phyloP scores from a whole-genome alignment of 768 basidiomycete genomes.

The Pisolithus orientalis region DNA sequence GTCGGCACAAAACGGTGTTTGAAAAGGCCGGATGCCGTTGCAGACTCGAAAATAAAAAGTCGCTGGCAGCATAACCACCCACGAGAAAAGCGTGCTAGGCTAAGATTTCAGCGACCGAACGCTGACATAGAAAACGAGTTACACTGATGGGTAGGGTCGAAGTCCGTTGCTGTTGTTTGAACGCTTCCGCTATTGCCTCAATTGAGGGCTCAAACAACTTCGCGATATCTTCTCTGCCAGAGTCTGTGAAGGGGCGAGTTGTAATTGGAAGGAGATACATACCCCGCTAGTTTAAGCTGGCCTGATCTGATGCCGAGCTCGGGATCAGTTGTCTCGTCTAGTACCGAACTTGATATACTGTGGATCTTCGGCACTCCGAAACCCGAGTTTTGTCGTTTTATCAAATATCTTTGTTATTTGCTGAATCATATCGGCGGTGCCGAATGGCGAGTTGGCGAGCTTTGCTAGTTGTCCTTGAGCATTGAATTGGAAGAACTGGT shows the following conservation, averaged over 20 bases:
- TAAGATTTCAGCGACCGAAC: background rate
- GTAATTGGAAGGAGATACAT: background rate
- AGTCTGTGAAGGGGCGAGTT: background rate
- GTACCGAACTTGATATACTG: conserved; percentile 37
- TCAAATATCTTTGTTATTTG: conserved; percentile 32
- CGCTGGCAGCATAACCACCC: conserved; percentile 45
- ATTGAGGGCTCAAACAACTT: conserved; percentile 40
- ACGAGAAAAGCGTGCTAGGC: conserved; percentile 39
- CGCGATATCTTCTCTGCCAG: conserved; percentile 28
- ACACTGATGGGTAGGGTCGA: conserved; percentile 21
- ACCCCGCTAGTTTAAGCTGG: conserved; percentile 33
- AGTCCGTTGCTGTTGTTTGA: conserved; percentile 23
- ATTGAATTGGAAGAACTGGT: background rate
- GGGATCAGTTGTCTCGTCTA: conserved; percentile 26
- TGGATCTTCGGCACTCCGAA: conserved; percentile 28
- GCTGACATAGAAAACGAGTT: background rate
- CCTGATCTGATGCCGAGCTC: conserved; percentile 31
- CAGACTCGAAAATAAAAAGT: conserved; percentile 39
- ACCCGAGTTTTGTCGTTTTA: conserved; percentile 32
- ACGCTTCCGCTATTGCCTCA: conserved; percentile 27
- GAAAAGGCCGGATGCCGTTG: conserved; percentile 29
- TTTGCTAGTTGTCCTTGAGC: conserved; percentile 12
- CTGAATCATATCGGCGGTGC: conserved; percentile 22
- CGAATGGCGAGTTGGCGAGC: conserved; percentile 24
- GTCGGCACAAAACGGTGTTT: conserved; percentile 38